These are phyloP conservation scores for Penicillium freii DNA, from an alignment of 2,329 filamentous ascomycete genomes.

Conservation along the genomic window DNA sequence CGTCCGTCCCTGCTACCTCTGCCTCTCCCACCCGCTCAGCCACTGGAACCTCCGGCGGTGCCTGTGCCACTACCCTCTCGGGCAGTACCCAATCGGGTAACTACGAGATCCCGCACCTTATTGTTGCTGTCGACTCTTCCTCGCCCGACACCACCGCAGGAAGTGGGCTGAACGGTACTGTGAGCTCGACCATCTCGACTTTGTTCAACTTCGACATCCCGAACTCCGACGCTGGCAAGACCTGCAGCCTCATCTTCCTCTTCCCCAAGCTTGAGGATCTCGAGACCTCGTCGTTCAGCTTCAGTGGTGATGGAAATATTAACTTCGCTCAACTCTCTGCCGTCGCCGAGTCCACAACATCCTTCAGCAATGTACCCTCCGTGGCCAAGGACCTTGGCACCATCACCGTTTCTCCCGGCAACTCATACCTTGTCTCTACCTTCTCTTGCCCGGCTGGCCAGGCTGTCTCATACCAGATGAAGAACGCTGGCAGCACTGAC, in stretches of 20 bases:
- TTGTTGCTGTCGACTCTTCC: slow-evolving; percentile 58
- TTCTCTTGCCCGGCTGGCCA: slow-evolving; percentile 57
- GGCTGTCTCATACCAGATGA: slow-evolving; percentile 54
- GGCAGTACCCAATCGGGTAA: slow-evolving; percentile 44
- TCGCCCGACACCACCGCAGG: slow-evolving; percentile 54
- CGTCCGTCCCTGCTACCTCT: slow-evolving; percentile 11
- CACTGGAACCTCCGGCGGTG: slow-evolving; percentile 18
- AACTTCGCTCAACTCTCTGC: slow-evolving; percentile 52
- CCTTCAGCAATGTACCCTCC: slow-evolving; percentile 53
- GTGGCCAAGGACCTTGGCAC: slow-evolving; percentile 47
- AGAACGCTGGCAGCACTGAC: slow-evolving; percentile 49
- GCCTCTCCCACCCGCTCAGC: slow-evolving; percentile 12
- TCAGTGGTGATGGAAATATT: slow-evolving; percentile 54
- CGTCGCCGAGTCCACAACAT: slow-evolving; percentile 51
- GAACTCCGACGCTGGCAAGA: slow-evolving; percentile 52
- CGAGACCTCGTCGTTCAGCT: slow-evolving; percentile 59
- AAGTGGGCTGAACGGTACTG: slow-evolving; percentile 55
- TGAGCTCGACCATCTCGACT: slow-evolving; percentile 53
- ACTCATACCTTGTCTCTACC: slow-evolving; percentile 53
- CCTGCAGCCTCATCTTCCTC: slow-evolving; percentile 65
- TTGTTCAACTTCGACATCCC: slow-evolving; percentile 71
- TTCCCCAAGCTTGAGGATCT: slow-evolving; percentile 59
- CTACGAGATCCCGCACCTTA: slow-evolving; percentile 61
- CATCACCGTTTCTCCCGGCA: slow-evolving; percentile 52
- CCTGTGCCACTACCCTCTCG: slow-evolving; percentile 48